These are phyloP conservation scores for Sporisorium scitamineum DNA, from an alignment of 1,284 basidiomycete species.

Conservation along the genomic window DNA sequence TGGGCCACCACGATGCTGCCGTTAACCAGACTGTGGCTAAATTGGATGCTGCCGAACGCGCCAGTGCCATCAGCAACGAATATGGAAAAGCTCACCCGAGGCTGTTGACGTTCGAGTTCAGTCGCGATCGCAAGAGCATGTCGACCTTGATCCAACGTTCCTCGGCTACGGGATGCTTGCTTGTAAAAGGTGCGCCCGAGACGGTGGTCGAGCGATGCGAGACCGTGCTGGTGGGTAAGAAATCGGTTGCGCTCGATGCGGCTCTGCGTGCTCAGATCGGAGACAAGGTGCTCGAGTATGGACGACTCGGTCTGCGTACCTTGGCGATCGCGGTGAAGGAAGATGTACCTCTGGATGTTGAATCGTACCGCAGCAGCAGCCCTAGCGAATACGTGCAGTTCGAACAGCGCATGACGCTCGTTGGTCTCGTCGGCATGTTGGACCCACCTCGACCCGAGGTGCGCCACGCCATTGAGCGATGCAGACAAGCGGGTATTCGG, in stretches of 20 bases:
- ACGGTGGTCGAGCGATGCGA: slow-evolving; percentile 89
- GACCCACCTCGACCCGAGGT: slow-evolving; percentile 98
- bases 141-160: slow-evolving; percentile 81
- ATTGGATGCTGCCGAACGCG: slow-evolving; percentile 76
- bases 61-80: slow-evolving; percentile 82
- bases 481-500: slow-evolving; percentile 90
- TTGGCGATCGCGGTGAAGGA: slow-evolving; percentile 91
- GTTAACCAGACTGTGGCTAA: slow-evolving; percentile 74
- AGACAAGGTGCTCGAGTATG: slow-evolving; percentile 78
- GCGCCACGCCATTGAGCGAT: slow-evolving; percentile 85
- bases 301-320: slow-evolving; percentile 84
- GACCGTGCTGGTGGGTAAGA: slow-evolving; percentile 74
- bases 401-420: slow-evolving; percentile 84
- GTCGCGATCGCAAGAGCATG: slow-evolving; percentile 98
- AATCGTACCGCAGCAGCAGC: slow-evolving; percentile 70
- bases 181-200: slow-evolving; percentile 97
- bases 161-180: slow-evolving; percentile 73
- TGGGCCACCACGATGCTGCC: slow-evolving; percentile 71
- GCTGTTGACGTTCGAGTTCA: slow-evolving; percentile 94
- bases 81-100: slow-evolving; percentile 83
- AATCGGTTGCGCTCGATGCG: slow-evolving; percentile 71
- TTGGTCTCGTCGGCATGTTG: slow-evolving; percentile 95
- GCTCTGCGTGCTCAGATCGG: slow-evolving; percentile 76
- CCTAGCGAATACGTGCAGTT: slow-evolving; percentile 86
- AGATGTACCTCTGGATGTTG: slow-evolving; percentile 76